Evolutionary conservation across 225 moss, liverwort and hornwort species (phyloP).

Genomic region (Sphagnum contortum): DNA sequence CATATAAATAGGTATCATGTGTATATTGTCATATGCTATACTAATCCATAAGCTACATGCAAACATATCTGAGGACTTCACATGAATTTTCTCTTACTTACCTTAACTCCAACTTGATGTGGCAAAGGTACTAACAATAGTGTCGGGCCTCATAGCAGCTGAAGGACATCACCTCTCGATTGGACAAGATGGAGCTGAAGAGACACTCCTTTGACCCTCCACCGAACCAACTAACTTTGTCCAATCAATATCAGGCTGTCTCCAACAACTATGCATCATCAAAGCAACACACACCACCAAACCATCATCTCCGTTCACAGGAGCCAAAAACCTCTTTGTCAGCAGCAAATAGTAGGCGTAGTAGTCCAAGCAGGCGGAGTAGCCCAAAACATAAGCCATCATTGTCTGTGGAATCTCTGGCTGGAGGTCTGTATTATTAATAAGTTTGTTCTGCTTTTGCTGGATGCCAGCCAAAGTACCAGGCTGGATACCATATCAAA

Average conservation of each 20-base stretch:
- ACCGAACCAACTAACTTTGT: conserved; percentile 30
- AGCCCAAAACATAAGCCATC: conserved; percentile 68
- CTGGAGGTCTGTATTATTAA: not conserved
- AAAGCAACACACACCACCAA: conserved; percentile 33
- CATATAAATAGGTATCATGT: too few relatives aligned
- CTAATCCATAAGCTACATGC: too few relatives aligned
- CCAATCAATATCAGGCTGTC: conserved; percentile 28
- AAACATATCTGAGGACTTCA: too few relatives aligned
- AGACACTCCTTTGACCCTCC: conserved; percentile 31
- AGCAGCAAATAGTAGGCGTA: conserved; percentile 19
- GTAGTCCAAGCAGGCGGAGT: conserved; percentile 25
- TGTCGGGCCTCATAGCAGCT: conserved; percentile 31
- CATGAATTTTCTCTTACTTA: too few relatives aligned
- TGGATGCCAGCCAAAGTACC: too few relatives aligned
- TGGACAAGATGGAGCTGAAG: conserved; percentile 79
- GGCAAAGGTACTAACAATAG: not conserved
- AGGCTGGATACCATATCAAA: too few relatives aligned
- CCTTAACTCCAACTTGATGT: too few relatives aligned
- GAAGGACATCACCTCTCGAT: conserved; percentile 67
- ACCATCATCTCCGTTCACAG: conserved; percentile 22
- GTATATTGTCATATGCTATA: too few relatives aligned
- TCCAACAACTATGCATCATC: conserved; percentile 21
- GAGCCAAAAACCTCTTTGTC: conserved; percentile 39
- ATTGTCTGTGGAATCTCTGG: conserved; percentile 12
- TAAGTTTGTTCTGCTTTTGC: too few relatives aligned